These are phyloP conservation scores for Eimeria necatrix DNA, from an alignment of 169 alveolate genomes.

Conservation along the genomic window DNA sequence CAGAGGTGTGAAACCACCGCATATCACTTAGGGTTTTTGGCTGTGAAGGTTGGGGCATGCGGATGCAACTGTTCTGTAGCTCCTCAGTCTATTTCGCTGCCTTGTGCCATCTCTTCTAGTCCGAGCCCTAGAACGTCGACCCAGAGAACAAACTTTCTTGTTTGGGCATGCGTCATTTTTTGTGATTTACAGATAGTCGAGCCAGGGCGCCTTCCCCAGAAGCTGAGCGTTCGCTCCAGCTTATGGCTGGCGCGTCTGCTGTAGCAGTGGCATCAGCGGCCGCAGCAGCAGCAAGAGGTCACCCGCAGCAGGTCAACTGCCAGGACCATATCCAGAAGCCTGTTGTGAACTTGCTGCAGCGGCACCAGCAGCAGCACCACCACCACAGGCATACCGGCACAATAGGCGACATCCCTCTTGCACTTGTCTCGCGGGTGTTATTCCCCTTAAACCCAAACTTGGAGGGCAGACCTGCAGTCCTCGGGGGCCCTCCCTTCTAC, in stretches of 20 bases:
- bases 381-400: conserved; percentile 1
- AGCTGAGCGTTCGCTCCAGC: conserved; percentile 46
- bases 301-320: not conserved
- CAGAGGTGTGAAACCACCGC: too few species aligned
- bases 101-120: too few species aligned
- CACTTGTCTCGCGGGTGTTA: conserved; percentile 33
- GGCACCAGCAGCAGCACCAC: not conserved
- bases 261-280: conserved; percentile 9
- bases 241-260: conserved; percentile 50
- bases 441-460: conserved; percentile 22
- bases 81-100: too few species aligned
- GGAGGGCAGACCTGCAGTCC: not conserved
- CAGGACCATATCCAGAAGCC: not conserved
- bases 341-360: not conserved
- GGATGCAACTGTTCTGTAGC: too few species aligned
- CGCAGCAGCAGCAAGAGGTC: not conserved
- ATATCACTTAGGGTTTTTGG: too few species aligned
- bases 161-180: too few species aligned
- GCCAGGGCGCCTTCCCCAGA: conserved; percentile 14
- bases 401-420: conserved; percentile 26
- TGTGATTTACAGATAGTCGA: not conserved
- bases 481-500: conserved; percentile 11
- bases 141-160: too few species aligned
- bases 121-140: too few species aligned
- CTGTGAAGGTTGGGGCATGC: too few species aligned